phyloP scores from a whole-genome alignment of 2,329 filamentous ascomycete species.

The Trichoderma sp. region DNA sequence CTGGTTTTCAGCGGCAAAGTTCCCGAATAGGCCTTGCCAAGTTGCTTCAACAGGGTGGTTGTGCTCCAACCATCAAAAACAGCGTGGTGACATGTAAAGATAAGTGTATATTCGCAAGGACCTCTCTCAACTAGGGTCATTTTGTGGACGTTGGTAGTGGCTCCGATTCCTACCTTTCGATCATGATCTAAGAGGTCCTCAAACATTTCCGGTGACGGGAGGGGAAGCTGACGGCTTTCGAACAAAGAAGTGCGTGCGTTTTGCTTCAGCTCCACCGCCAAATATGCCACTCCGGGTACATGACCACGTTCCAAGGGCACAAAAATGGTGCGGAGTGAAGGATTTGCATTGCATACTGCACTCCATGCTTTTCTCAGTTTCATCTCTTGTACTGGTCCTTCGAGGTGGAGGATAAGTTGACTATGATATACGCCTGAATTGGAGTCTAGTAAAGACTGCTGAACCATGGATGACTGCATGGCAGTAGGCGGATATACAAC shows the following conservation, averaged over 20 bases:
- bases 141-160: neutral
- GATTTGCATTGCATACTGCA: neutral
- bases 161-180: neutral
- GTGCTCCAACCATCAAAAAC: neutral
- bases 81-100: neutral
- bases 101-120: neutral
- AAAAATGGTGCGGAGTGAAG: neutral
- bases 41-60: neutral
- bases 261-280: neutral
- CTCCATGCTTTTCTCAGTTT: neutral
- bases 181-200: neutral
- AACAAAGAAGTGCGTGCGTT: neutral
- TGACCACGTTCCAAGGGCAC: neutral
- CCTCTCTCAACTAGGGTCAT: neutral
- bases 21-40: neutral
- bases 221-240: neutral
- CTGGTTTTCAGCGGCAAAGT: neutral
- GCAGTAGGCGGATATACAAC: neutral
- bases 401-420: neutral
- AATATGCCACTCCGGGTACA: neutral
- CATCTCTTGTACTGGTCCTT: neutral
- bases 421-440: neutral
- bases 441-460: neutral
- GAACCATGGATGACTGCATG: neutral
- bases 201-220: neutral